Conservation (phyloP, 345 rosid genomes). For the Raphanus sativus region DNA sequence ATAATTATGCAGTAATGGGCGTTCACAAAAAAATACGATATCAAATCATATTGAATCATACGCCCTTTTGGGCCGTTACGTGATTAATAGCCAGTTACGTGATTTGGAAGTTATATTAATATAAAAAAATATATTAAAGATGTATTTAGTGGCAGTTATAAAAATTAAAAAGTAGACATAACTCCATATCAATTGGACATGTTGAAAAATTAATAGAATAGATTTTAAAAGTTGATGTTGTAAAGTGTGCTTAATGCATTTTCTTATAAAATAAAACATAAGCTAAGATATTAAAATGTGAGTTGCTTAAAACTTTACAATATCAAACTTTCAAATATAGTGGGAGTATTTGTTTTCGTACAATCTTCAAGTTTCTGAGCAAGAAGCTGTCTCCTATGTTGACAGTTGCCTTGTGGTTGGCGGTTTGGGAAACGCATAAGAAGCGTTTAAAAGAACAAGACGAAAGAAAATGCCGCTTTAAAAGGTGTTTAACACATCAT, state of each 20-base stretch:
- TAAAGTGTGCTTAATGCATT: background rate
- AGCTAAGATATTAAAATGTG: background rate
- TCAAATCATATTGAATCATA: no score
- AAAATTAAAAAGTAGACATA: no score
- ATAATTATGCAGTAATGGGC: no score
- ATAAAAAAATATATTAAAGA: no score
- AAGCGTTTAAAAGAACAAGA: background rate
- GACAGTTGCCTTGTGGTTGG: background rate
- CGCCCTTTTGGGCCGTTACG: no score
- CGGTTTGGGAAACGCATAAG: background rate
- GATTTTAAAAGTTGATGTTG: background rate
- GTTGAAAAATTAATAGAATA: no score
- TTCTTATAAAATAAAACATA: background rate
- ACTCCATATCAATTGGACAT: no score
- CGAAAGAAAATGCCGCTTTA: no score
- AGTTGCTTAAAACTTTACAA: background rate
- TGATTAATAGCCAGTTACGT: no score
- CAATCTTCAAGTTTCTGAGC: background rate
- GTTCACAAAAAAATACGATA: no score
- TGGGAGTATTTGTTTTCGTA: background rate
- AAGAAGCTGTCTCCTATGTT: background rate
- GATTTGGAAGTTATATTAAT: no score
- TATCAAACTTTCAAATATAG: background rate
- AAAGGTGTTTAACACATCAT: background rate
- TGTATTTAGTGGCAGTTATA: no score